A percentile compares a stretch with the other conserved stretches of the same genome.
Conservation (phyloP, 1,284 basidiomycete genomes). For the Rhizoctonia solani region DNA sequence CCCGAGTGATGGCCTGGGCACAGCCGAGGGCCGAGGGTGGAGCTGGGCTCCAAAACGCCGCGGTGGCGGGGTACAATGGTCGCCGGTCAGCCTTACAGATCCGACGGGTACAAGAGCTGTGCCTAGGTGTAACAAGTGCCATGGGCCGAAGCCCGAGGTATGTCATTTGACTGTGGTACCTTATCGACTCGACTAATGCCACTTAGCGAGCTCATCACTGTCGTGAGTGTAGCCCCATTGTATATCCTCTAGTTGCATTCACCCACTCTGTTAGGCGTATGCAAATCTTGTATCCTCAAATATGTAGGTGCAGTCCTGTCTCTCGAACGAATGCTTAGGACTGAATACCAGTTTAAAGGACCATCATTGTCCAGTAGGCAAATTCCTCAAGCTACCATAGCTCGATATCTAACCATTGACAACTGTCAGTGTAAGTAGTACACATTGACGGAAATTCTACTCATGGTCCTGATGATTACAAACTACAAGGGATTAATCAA, state of each 20-base stretch:
- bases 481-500: conserved; percentile 84
- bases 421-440: conserved; percentile 36
- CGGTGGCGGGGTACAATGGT: conserved; percentile 38
- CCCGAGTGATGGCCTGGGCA: conserved; percentile 52
- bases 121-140: conserved; percentile 71
- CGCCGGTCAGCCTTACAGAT: conserved; percentile 13
- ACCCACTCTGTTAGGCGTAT: conserved; percentile 54
- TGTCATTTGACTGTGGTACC: conserved; percentile 41
- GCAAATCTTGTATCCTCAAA: conserved; percentile 88
- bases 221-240: conserved; percentile 46
- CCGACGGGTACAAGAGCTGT: conserved; percentile 40
- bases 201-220: conserved; percentile 92
- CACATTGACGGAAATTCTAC: conserved; percentile 22
- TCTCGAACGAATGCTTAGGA: background rate
- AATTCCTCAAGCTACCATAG: conserved; percentile 42
- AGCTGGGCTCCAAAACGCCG: conserved; percentile 59
- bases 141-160: conserved; percentile 80
- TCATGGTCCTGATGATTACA: conserved; percentile 10
- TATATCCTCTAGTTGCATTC: background rate
- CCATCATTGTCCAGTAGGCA: conserved; percentile 84
- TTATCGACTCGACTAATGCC: background rate
- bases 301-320: conserved; percentile 51
- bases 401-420: conserved; percentile 1
- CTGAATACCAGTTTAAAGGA: conserved; percentile 49
- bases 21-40: conserved; percentile 48